Evolutionary conservation across 495 filamentous ascomycete genomes (phyloP), one percentile per base, ranked within the genome.

Genomic region (Aspergillus egyptiacus): DNA sequence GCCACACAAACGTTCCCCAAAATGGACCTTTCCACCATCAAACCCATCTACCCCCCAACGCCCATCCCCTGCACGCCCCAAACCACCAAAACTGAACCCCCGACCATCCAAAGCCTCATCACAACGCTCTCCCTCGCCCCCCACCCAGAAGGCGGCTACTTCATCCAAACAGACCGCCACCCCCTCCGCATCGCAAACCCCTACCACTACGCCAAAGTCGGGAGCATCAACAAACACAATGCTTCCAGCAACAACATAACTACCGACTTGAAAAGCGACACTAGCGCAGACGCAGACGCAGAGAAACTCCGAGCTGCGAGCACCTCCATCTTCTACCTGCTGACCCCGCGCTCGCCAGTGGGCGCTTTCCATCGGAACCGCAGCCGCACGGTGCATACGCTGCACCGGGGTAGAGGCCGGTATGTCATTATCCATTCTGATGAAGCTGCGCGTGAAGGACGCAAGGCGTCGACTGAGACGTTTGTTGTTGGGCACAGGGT

Each of bases 61-160:
- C 10, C 15, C 13, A n/a, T 35, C 8, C 33, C 33, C 33, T 35
- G 33, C n/a, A 13, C n/a, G 2, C 3, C 6, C 33, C 15, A 35
- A 22, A 40, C 46, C 15, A 30, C 30, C 43, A 59, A 4, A 5
- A 27, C 27, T 32, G 72, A 79, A 51, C 36, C 69, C 8, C 54
- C 66, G 7, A 6, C 43, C 8, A 60, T 71, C 30, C 50, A 67
- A 41, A 36, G 59, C 31, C 54, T 77, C 10, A 76, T 84, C 59
- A 25, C 46, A 11, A 53, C 57, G 19, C 68, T 40, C 20, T 2
- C 24, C 18, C 39, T 42, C 84, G 51, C 59, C 22, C 64, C 70
- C 9, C 82, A 86, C 61, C 65, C 77, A 46, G 81, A 83, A 68
- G 82, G 82, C 24, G 84, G 82, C 35, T 87, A 79, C 64, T 86